Conservation (phyloP, 2,329 filamentous ascomycete species). For the Exophiala alcalophila region DNA sequence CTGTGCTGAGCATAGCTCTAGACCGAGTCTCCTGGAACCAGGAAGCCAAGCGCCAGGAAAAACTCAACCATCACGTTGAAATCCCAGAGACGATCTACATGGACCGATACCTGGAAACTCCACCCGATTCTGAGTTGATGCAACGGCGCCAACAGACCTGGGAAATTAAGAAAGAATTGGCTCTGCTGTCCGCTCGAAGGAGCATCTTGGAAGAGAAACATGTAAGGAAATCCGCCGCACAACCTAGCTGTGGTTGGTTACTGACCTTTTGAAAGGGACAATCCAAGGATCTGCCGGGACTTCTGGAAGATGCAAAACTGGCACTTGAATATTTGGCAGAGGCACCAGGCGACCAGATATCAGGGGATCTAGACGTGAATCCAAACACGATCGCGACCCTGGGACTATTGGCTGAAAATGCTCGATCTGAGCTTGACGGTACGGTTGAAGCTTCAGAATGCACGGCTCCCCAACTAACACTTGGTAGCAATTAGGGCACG, state of each 20-base stretch:
- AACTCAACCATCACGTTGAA: conserved; percentile 73
- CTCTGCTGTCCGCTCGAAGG: conserved; percentile 51
- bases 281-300: conserved; percentile 24
- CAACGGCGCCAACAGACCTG: conserved; percentile 67
- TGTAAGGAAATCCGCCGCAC: conserved; percentile 10
- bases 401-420: conserved; percentile 21
- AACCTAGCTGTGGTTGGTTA: not conserved
- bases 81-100: conserved; percentile 81
- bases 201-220: conserved; percentile 38
- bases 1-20: conserved; percentile 84
- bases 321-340: conserved; percentile 24
- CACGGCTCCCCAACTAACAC: conserved; percentile 1
- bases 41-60: conserved; percentile 58
- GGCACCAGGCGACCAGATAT: conserved; percentile 14
- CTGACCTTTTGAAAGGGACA: conserved; percentile 21
- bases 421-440: conserved; percentile 24
- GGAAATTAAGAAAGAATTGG: conserved; percentile 67
- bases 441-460: not conserved
- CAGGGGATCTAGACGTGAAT: conserved; percentile 19
- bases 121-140: conserved; percentile 59
- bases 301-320: conserved; percentile 26
- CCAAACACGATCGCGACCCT: conserved; percentile 20
- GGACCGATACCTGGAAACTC: conserved; percentile 78
- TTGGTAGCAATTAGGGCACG: conserved; percentile 15
- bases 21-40: conserved; percentile 74